A percentile compares a stretch with the other conserved stretches of the same genome.
These are phyloP conservation scores for Prunus kanzakura DNA, from an alignment of 306 rosid genomes.

Conservation along the genomic window DNA sequence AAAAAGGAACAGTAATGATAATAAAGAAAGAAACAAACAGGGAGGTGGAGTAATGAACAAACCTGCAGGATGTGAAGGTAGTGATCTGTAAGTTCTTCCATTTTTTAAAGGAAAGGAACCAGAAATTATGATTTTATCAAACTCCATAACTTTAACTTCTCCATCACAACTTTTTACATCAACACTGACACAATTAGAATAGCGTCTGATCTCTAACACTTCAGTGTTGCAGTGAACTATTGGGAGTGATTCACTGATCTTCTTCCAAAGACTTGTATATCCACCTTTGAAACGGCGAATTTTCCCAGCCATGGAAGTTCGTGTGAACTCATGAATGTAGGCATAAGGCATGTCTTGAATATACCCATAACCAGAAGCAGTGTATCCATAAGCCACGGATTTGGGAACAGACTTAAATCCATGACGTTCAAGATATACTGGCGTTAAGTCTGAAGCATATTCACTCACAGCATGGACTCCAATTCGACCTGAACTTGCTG, in stretches of 20 bases:
- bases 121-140: constrained; percentile 79
- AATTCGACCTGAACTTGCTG: constrained; percentile 45
- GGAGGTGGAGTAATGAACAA: constrained; percentile 1
- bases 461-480: constrained; percentile 78
- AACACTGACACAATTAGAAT: constrained; percentile 39
- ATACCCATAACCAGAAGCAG: constrained; percentile 94
- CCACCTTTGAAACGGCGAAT: constrained; percentile 78
- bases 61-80: constrained; percentile 51
- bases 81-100: constrained; percentile 62
- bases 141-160: constrained; percentile 47
- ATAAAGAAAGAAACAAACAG: background rate
- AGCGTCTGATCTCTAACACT: constrained; percentile 53
- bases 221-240: constrained; percentile 59
- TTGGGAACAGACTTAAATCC: constrained; percentile 72
- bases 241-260: constrained; percentile 64
- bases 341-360: constrained; percentile 91
- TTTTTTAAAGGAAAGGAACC: constrained; percentile 69
- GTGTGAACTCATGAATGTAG: constrained; percentile 79
- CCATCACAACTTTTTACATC: constrained; percentile 34
- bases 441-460: constrained; percentile 62
- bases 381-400: constrained; percentile 90
- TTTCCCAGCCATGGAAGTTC: constrained; percentile 96
- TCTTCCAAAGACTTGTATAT: constrained; percentile 77
- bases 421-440: constrained; percentile 48
- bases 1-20: background rate